phyloP scores from a whole-genome alignment of 2,329 filamentous ascomycete species.

The Diaporthe vexans region DNA sequence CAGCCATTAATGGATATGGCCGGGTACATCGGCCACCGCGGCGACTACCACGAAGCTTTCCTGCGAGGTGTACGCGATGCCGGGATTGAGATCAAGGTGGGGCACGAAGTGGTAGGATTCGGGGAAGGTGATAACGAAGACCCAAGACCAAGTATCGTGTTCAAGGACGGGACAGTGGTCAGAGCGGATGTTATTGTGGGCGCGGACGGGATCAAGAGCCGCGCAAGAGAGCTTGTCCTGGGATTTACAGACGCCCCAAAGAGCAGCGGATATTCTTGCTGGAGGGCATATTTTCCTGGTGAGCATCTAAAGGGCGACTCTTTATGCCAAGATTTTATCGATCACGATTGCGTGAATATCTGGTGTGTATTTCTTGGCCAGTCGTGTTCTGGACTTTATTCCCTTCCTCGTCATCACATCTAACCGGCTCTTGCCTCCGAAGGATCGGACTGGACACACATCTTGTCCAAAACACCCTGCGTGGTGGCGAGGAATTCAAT shows the following conservation, averaged over 20 bases:
- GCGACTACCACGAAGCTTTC: conserved; percentile 60
- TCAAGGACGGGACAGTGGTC: conserved; percentile 54
- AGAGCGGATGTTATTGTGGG: conserved; percentile 64
- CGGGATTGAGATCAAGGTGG: conserved; percentile 57
- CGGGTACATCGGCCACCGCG: conserved; percentile 60
- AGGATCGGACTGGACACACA: conserved; percentile 60
- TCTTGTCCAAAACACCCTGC: conserved; percentile 59
- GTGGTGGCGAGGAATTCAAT: conserved; percentile 59
- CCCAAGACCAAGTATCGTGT: conserved; percentile 49
- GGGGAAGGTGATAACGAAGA: conserved; percentile 48
- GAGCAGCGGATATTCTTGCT: conserved; percentile 67
- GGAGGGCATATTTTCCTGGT: conserved; percentile 61
- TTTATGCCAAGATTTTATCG: conserved; percentile 56
- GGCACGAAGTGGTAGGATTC: conserved; percentile 55
- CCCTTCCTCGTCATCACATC: not conserved
- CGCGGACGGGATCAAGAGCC: conserved; percentile 66
- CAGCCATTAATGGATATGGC: conserved; percentile 66
- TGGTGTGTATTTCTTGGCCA: conserved; percentile 45
- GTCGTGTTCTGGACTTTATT: conserved; percentile 19
- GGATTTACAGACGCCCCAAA: conserved; percentile 66
- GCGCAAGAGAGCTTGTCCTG: conserved; percentile 64
- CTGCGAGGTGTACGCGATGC: conserved; percentile 55
- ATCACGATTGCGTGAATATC: conserved; percentile 60
- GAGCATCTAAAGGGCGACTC: conserved; percentile 52
- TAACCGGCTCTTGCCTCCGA: not conserved